These are phyloP conservation scores for Mangifera indica DNA, from an alignment of 345 rosid genomes.

Conservation along the genomic window DNA sequence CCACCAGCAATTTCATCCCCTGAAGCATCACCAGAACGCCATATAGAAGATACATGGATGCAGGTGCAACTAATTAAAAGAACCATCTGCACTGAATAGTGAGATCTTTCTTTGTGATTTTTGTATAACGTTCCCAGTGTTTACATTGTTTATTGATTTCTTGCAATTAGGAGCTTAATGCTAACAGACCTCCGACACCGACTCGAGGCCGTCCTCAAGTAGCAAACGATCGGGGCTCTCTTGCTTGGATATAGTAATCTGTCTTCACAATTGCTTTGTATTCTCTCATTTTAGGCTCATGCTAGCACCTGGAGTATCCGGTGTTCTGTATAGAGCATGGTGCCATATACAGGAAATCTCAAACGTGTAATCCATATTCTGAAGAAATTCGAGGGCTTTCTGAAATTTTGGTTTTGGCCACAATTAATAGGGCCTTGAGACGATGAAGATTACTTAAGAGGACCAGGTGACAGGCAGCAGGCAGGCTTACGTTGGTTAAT, in stretches of 20 bases:
- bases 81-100: neutral
- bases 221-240: conserved; percentile 80
- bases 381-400: conserved; percentile 36
- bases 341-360: conserved; percentile 35
- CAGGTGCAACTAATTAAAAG: conserved; percentile 55
- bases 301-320: conserved; percentile 40
- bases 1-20: conserved; percentile 93
- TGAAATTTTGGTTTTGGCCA: conserved; percentile 26
- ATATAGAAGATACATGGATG: conserved; percentile 97
- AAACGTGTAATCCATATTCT: conserved; percentile 25
- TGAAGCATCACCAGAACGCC: conserved; percentile 79
- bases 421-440: conserved; percentile 28
- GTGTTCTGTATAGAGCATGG: conserved; percentile 49
- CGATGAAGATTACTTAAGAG: conserved; percentile 32
- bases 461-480: conserved; percentile 33
- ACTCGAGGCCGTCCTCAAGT: conserved; percentile 93
- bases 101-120: neutral
- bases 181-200: conserved; percentile 93
- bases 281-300: conserved; percentile 35
- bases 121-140: neutral
- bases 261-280: conserved; percentile 17
- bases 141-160: conserved; percentile 1
- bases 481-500: neutral
- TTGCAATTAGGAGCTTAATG: conserved; percentile 75
- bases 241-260: conserved; percentile 74